phyloP scores from a whole-genome alignment of 1,284 basidiomycete species.

The Naganishia cerealis region DNA sequence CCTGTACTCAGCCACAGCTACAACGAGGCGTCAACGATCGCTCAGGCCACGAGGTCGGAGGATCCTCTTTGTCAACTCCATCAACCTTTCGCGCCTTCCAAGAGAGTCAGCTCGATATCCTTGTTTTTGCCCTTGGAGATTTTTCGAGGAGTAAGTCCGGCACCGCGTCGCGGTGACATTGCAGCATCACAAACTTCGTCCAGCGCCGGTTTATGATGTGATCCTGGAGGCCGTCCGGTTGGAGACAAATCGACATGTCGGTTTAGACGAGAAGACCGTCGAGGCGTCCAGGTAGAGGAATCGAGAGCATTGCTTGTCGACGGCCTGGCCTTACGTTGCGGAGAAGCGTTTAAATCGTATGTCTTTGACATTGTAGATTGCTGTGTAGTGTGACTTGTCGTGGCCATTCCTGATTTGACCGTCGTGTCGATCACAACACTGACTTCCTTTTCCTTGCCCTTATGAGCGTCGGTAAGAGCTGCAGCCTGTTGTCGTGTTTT shows the following conservation, averaged over 20 bases:
- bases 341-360: neutral
- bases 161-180: conserved; percentile 26
- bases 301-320: conserved; percentile 21
- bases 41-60: conserved; percentile 1
- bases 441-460: conserved; percentile 14
- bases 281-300: conserved; percentile 30
- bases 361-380: neutral
- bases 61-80: conserved; percentile 24
- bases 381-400: neutral
- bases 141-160: conserved; percentile 26
- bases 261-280: conserved; percentile 29
- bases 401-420: neutral
- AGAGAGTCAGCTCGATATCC: conserved; percentile 1
- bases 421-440: neutral
- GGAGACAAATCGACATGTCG: conserved; percentile 22
- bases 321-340: conserved; percentile 8
- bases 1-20: conserved; percentile 6
- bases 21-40: conserved; percentile 11
- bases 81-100: conserved; percentile 22
- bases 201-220: conserved; percentile 16
- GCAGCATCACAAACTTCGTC: conserved; percentile 26
- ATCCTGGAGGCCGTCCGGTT: conserved; percentile 4
- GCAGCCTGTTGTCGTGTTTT: conserved; percentile 19
- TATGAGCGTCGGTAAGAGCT: neutral
- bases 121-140: conserved; percentile 21